Evolutionary conservation across 2,329 filamentous ascomycete species (phyloP).

Genomic region (Clonostachys solani): DNA sequence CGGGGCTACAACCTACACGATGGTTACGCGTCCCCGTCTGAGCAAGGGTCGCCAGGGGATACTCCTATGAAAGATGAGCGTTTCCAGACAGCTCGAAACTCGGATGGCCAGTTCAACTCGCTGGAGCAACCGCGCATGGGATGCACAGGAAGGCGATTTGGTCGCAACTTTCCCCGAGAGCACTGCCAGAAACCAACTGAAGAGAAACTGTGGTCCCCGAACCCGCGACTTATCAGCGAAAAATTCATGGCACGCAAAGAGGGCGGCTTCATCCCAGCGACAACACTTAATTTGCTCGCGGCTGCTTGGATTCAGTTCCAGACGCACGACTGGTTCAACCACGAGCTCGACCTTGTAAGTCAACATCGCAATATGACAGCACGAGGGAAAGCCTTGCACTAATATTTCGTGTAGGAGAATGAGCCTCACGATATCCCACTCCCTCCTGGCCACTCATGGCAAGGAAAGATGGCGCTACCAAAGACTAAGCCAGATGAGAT

Average conservation of each 20-base stretch:
- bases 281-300: conserved; percentile 36
- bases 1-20: conserved; percentile 37
- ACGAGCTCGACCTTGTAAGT: conserved; percentile 13
- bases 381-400: background rate
- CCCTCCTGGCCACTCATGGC: conserved; percentile 25
- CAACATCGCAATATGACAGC: background rate
- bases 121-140: conserved; percentile 35
- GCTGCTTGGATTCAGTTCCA: conserved; percentile 47
- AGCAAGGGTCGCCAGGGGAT: conserved; percentile 23
- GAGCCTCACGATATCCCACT: conserved; percentile 22
- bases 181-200: conserved; percentile 27
- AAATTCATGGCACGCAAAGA: conserved; percentile 31
- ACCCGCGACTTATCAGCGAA: conserved; percentile 35
- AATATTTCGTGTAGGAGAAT: background rate
- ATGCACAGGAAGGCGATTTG: conserved; percentile 36
- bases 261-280: conserved; percentile 33
- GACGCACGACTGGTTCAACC: conserved; percentile 34
- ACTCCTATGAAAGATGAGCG: conserved; percentile 20
- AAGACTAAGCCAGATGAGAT: conserved; percentile 24
- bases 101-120: conserved; percentile 37
- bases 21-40: conserved; percentile 21
- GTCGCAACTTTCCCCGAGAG: conserved; percentile 33
- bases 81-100: conserved; percentile 28
- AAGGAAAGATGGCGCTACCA: conserved; percentile 25
- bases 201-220: conserved; percentile 34